Percentiles rank a stretch among this genome's conserved stretches.
Conservation (phyloP, 148 eudicot genomes). For the Chenopodium formosanum region DNA sequence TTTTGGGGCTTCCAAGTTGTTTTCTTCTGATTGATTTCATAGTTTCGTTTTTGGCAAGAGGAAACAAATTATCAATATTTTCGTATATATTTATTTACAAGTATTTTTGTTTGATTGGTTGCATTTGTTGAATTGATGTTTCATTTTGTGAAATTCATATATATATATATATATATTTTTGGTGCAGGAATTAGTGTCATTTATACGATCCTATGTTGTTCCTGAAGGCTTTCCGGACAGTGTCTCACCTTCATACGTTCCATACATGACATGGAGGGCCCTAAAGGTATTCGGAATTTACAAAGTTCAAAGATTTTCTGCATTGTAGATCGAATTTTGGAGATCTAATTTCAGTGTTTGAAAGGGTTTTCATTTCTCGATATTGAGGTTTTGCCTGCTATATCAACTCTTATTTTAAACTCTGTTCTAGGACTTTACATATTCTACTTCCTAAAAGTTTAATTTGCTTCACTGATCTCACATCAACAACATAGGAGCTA, state of each 20-base stretch:
- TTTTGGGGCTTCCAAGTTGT: neutral
- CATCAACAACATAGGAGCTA: neutral
- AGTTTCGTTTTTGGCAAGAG: neutral
- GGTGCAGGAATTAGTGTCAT: slow-evolving; percentile 71
- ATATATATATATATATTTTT: neutral
- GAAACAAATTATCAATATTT: neutral
- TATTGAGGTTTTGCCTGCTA: neutral
- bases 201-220: slow-evolving; percentile 90
- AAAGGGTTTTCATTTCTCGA: neutral
- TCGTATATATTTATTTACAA: too few species aligned
- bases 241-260: slow-evolving; percentile 87
- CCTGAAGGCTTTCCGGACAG: slow-evolving; percentile 99
- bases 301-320: neutral
- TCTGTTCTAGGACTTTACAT: neutral
- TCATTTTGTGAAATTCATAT: neutral
- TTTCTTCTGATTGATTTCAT: too few species aligned
- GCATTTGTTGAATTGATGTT: neutral
- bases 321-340: neutral
- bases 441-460: neutral
- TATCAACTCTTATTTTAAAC: neutral
- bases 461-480: neutral
- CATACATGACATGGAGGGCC: slow-evolving; percentile 99
- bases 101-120: neutral
- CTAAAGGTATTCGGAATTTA: slow-evolving; percentile 55
- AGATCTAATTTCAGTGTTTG: slow-evolving; percentile 5